A percentile compares a stretch with the other conserved stretches of the same genome.
phyloP scores from a whole-genome alignment of 2,329 filamentous ascomycete species.

The Amphichorda felina region DNA sequence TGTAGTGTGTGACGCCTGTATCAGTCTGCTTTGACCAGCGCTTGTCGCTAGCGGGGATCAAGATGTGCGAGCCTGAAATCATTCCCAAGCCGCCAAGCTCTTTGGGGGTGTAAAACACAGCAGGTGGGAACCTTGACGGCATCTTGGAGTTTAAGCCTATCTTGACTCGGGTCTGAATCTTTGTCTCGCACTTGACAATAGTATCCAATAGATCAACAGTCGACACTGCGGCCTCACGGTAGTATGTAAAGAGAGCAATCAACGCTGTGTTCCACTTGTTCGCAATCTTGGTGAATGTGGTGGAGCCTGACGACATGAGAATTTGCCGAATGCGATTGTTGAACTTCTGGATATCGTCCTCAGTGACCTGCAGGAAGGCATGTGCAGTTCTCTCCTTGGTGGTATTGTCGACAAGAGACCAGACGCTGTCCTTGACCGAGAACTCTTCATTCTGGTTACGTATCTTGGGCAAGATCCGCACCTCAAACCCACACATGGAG shows the following conservation, averaged over 20 bases:
- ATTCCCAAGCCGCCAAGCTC: slow-evolving; percentile 94
- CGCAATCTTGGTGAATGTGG: slow-evolving; percentile 98
- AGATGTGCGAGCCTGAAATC: slow-evolving; percentile 96
- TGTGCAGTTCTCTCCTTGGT: slow-evolving; percentile 96
- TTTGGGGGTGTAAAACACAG: slow-evolving; percentile 98
- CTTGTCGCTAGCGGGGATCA: slow-evolving; percentile 96
- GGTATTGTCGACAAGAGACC: slow-evolving; percentile 92
- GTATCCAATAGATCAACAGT: slow-evolving; percentile 91
- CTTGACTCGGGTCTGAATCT: slow-evolving; percentile 98
- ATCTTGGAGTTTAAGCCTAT: slow-evolving; percentile 99
- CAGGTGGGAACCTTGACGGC: slow-evolving; percentile 95
- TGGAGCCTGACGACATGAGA: slow-evolving; percentile 98
- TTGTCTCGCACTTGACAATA: slow-evolving; percentile 98
- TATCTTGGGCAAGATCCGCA: slow-evolving; percentile 89
- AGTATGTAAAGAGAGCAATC: slow-evolving; percentile 96
- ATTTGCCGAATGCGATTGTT: slow-evolving; percentile 98
- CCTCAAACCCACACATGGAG: slow-evolving; percentile 97
- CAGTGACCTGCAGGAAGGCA: slow-evolving; percentile 93
- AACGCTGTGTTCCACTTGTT: slow-evolving; percentile 99
- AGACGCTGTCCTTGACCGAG: slow-evolving; percentile 93
- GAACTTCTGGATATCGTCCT: slow-evolving; percentile 97
- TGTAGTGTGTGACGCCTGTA: slow-evolving; percentile 91
- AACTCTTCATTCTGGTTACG: slow-evolving; percentile 95
- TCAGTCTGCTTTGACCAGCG: slow-evolving; percentile 98
- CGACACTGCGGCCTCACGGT: slow-evolving; percentile 92